Percentiles rank a stretch among this genome's conserved stretches.
phyloP scores from a whole-genome alignment of 2,329 filamentous ascomycete species.

The Xylariaceae sp. region DNA sequence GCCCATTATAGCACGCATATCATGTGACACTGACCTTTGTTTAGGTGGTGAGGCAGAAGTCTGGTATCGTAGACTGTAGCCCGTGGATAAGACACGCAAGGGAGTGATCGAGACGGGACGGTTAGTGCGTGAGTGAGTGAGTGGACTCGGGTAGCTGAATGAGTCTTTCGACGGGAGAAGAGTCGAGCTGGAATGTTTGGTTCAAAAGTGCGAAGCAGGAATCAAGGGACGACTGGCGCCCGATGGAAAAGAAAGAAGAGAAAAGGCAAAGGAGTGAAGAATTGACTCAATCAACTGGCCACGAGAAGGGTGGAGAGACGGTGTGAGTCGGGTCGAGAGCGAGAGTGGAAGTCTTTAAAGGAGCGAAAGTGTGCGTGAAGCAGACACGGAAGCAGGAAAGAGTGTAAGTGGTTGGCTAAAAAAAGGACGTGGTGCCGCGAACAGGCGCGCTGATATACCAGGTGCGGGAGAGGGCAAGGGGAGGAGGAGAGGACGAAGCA shows the following conservation, averaged over 20 bases:
- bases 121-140: constrained; percentile 6
- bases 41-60: background rate
- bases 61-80: no score
- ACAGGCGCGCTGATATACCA: constrained; percentile 24
- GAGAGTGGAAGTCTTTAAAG: constrained; percentile 24
- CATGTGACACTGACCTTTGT: constrained; percentile 14
- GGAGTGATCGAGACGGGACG: constrained; percentile 1
- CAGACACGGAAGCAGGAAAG: constrained; percentile 22
- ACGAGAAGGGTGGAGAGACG: constrained; percentile 5
- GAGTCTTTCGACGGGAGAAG: background rate
- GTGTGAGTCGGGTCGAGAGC: background rate
- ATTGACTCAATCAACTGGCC: constrained; percentile 24
- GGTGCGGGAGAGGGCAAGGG: constrained; percentile 20
- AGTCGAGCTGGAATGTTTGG: background rate
- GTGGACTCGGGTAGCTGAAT: constrained; percentile 1
- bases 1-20: background rate
- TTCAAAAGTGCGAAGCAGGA: background rate
- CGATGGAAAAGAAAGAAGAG: constrained; percentile 23
- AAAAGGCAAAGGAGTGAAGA: constrained; percentile 23
- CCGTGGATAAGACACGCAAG: constrained; percentile 4
- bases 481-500: constrained; percentile 16
- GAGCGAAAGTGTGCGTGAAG: constrained; percentile 30
- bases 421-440: constrained; percentile 24
- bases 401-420: constrained; percentile 28
- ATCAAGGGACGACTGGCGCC: constrained; percentile 31